Evolutionary conservation across 2,329 filamentous ascomycete species (phyloP), one percentile per base, ranked within the genome.

Genomic region (Trichoderma brevicompactum): DNA sequence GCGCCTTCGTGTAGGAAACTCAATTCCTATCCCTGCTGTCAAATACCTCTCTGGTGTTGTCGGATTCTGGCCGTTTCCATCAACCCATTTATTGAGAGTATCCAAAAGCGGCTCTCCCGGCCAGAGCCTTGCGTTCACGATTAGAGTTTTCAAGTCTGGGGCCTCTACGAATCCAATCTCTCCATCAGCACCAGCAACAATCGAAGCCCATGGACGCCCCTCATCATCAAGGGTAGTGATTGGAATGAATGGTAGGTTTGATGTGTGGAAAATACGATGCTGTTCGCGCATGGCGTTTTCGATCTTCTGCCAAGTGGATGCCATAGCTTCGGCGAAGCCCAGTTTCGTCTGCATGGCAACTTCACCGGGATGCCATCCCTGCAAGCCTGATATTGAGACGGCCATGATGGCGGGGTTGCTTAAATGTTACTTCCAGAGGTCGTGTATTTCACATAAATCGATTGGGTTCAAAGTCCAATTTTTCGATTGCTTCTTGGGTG

Each of bases 191-290:
- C 63, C 63, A 13, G 54, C 63, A 17, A 65, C 63, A 12, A 65
- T 36, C 3, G 63, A 65, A 17, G 63, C 63, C 63, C 63, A 65
- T n/a, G 63, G 63, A 13, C 63, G 63, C 17, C 63, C 63, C n/a
- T 60, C 52, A 9, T 58, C 63, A 23, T 65, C 63, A 12, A 46
- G 28, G 5, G 63, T 65, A 13, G 63, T 65, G 48, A 65, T 32
- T 7, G 63, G 63, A 17, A 65, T 60, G 23, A 65, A 59, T 1
- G 54, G 63, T 7, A 65, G 12, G 15, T 65, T 65, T 8, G 54
- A 53, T 7, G 63, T 65, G 40, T 65, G 63, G 17, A 65, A 65
- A 32, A 65, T 60, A 38, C 63, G 63, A 46, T 65, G 63, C 17
- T 65, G 63, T 46, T 65, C 63, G n/a, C 53, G 63, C 63, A 65